Evolutionary conservation across 2,329 filamentous ascomycete genomes (phyloP).

Genomic region (Westerdykella ornata): DNA sequence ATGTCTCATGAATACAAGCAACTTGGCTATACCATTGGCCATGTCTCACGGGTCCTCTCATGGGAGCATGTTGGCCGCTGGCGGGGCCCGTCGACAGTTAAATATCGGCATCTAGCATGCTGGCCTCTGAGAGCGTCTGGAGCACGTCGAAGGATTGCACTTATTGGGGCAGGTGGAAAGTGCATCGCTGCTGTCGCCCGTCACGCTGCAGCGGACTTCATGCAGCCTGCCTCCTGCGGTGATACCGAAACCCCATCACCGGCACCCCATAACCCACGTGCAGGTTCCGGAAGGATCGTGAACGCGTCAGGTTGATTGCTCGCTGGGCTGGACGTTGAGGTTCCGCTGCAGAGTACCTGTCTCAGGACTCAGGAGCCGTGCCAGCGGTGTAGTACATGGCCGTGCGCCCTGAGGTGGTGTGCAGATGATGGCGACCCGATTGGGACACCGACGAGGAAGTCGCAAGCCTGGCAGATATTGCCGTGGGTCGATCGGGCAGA

Average conservation of each 20-base stretch:
- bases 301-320: conserved; percentile 12
- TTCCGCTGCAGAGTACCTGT: conserved; percentile 5
- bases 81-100: conserved; percentile 7
- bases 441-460: conserved; percentile 3
- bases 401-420: conserved; percentile 8
- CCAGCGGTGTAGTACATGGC: conserved; percentile 3
- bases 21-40: conserved; percentile 14
- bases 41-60: conserved; percentile 17
- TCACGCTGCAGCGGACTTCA: conserved; percentile 6
- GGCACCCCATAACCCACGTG: conserved; percentile 7
- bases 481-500: background rate
- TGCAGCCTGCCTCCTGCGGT: background rate
- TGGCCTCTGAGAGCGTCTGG: conserved; percentile 8
- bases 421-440: conserved; percentile 6
- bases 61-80: conserved; percentile 9
- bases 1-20: too few relatives aligned
- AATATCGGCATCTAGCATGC: conserved; percentile 11
- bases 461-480: conserved; percentile 3
- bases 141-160: background rate
- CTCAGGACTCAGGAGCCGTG: conserved; percentile 9
- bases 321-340: conserved; percentile 3
- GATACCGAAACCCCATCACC: background rate
- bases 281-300: conserved; percentile 7
- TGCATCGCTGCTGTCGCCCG: conserved; percentile 9
- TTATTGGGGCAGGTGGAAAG: too few relatives aligned